phyloP scores from a whole-genome alignment of 805 yeast genomes.

The Metschnikowia matae region DNA sequence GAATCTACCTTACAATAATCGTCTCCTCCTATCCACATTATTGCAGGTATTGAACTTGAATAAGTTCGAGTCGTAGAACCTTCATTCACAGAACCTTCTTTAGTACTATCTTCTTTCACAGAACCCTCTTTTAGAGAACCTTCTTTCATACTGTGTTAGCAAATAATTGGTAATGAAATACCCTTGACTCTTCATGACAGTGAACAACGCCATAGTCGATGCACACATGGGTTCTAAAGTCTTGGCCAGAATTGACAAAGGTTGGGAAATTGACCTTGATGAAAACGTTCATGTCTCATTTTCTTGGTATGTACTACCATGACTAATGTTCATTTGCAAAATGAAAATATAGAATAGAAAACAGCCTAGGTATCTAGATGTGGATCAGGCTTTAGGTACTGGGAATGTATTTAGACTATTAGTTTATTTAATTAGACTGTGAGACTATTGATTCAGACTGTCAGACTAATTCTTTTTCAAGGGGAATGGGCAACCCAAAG shows the following conservation, averaged over 20 bases:
- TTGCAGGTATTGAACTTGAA: slow-evolving; percentile 75
- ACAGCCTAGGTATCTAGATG: no score
- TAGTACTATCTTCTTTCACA: no score
- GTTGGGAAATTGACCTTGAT: slow-evolving; percentile 90
- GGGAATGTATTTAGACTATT: no score
- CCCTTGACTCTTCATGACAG: slow-evolving; percentile 85
- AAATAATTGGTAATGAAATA: slow-evolving; percentile 71
- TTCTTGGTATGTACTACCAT: no score
- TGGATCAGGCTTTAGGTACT: no score
- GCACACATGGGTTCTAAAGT: slow-evolving; percentile 68
- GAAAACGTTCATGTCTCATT: slow-evolving; percentile 41
- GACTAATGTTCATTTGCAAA: no score
- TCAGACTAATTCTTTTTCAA: slow-evolving; percentile 43
- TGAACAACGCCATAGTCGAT: slow-evolving; percentile 70
- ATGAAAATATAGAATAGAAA: no score
- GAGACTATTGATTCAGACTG: no score
- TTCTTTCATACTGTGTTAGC: slow-evolving; percentile 55
- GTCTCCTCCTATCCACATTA: slow-evolving; percentile 50
- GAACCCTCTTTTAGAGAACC: slow-evolving; percentile 46
- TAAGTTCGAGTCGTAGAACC: slow-evolving; percentile 14
- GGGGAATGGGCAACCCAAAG: slow-evolving; percentile 49
- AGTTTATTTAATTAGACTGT: no score
- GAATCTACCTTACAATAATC: no score
- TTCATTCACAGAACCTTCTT: no score
- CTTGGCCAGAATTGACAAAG: slow-evolving; percentile 60